Percentiles rank a stretch among this genome's conserved stretches.
phyloP scores from a whole-genome alignment of 1,284 basidiomycete species.

The Veloporphyrellus conicus region DNA sequence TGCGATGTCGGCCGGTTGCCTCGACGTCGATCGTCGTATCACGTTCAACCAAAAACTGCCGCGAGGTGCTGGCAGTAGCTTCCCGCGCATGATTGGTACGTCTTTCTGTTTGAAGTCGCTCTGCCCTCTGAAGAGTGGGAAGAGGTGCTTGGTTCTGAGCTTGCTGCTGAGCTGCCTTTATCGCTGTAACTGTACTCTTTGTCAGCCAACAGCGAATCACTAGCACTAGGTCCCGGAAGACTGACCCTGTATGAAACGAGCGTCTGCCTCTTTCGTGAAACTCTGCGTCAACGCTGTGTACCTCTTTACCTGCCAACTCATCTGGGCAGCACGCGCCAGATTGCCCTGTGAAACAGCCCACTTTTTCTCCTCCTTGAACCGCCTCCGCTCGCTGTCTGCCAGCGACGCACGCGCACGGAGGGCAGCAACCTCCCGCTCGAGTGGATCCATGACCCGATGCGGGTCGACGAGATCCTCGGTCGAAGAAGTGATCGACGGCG shows the following conservation, averaged over 20 bases:
- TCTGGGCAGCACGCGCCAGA: slow-evolving; percentile 63
- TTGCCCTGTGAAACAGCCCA: slow-evolving; percentile 78
- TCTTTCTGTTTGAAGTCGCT: slow-evolving; percentile 24
- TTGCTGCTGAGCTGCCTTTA: slow-evolving; percentile 24
- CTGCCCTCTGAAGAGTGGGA: slow-evolving; percentile 22
- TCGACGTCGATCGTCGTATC: slow-evolving; percentile 26
- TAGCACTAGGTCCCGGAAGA: not conserved
- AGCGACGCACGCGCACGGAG: slow-evolving; percentile 70
- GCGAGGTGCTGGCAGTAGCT: slow-evolving; percentile 14
- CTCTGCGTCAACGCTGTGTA: slow-evolving; percentile 75
- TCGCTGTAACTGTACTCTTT: slow-evolving; percentile 24
- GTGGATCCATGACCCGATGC: slow-evolving; percentile 53
- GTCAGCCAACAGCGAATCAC: slow-evolving; percentile 13
- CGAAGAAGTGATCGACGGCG: slow-evolving; percentile 49
- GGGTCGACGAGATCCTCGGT: slow-evolving; percentile 59
- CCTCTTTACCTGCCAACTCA: slow-evolving; percentile 75
- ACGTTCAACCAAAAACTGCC: slow-evolving; percentile 30
- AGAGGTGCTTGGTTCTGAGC: slow-evolving; percentile 10
- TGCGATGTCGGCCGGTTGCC: slow-evolving; percentile 29
- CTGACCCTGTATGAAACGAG: slow-evolving; percentile 64
- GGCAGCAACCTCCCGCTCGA: slow-evolving; percentile 65
- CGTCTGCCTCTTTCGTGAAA: slow-evolving; percentile 71
- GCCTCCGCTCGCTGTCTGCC: slow-evolving; percentile 73
- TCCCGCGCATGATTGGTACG: slow-evolving; percentile 32
- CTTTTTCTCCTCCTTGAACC: slow-evolving; percentile 78